Evolutionary conservation across 345 rosid species (phyloP), one percentile per base, ranked within the genome.

Genomic region (Physaria fendleri): DNA sequence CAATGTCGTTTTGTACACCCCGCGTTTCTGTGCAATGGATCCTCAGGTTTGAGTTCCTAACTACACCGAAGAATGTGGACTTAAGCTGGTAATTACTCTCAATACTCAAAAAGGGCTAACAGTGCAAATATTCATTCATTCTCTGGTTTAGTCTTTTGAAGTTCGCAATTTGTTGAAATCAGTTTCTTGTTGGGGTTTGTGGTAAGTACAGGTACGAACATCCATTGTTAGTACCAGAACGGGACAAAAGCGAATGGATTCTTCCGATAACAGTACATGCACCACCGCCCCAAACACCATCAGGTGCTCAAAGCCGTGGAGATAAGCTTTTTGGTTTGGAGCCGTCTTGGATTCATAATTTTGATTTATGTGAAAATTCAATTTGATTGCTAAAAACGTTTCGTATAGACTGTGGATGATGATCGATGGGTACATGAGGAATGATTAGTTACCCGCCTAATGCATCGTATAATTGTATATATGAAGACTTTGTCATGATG

Each of bases 241-340:
- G 92, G 60, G 99, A 93, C 59, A 93, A 74, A 69, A 75, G 85
- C 15, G 97, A 87, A 74, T 93, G 99, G 99, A 69, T 86, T 74
- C 95, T 93, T 59, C 99, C 99, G 4, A 85, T 93, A 24, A 87
- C 81, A 0, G 97, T 89, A 66, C 94, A 83, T 51, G 99, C 95
- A 48, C 92, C 90, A 46, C 90, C 97, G 7, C 79, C 87, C 1
- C 80, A 84, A 51, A 56, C 85, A 20, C 7, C 76, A 20, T 8
- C 76, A 5, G 75, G 78, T 52, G 58, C 80, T 53, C 81, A 72
- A 15, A n/a, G 78, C 55, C 73, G 80, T 68, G 82, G 77, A 3
- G 86, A 84, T 68, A 87, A 76, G 76, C 65, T 69, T 60, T 69
- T 80, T 52, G 74, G 85, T 53, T 55, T 85, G 78, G 97, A 83